These are phyloP conservation scores for Trichoderma hamatum DNA, from an alignment of 2,329 filamentous ascomycete species.

Conservation along the genomic window DNA sequence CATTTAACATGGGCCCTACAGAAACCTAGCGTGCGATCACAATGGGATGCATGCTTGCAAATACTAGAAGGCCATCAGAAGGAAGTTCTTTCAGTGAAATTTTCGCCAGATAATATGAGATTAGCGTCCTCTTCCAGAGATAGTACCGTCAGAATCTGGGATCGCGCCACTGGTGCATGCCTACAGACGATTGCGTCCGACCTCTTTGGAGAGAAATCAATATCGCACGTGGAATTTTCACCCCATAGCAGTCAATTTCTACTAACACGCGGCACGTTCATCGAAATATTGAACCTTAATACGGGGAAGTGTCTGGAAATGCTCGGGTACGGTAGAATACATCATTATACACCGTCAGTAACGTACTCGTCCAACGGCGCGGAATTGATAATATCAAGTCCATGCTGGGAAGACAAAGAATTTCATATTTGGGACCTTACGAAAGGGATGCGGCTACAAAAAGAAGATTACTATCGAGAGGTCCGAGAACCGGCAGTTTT, in stretches of 20 bases:
- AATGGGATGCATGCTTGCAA: neutral
- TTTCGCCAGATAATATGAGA: neutral
- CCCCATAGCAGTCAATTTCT: neutral
- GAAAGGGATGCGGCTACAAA: neutral
- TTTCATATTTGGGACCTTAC: neutral
- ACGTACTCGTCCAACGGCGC: neutral
- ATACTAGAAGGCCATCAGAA: neutral
- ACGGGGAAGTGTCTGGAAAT: neutral
- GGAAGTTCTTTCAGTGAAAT: neutral
- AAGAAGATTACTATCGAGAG: neutral
- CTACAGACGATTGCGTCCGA: neutral
- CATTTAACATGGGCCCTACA: neutral
- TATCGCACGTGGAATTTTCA: neutral
- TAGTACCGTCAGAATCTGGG: neutral
- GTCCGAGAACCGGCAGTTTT: neutral
- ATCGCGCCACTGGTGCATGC: neutral
- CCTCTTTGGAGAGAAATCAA: too few relatives aligned
- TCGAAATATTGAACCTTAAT: neutral
- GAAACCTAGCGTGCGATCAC: neutral
- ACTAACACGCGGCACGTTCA: accelerated
- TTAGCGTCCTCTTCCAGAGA: neutral
- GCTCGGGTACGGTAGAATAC: too few relatives aligned
- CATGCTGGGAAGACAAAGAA: neutral
- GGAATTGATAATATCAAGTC: neutral
- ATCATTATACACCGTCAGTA: neutral